These are phyloP conservation scores for Gossypium davidsonii DNA, from an alignment of 441 rosid genomes.

Conservation along the genomic window DNA sequence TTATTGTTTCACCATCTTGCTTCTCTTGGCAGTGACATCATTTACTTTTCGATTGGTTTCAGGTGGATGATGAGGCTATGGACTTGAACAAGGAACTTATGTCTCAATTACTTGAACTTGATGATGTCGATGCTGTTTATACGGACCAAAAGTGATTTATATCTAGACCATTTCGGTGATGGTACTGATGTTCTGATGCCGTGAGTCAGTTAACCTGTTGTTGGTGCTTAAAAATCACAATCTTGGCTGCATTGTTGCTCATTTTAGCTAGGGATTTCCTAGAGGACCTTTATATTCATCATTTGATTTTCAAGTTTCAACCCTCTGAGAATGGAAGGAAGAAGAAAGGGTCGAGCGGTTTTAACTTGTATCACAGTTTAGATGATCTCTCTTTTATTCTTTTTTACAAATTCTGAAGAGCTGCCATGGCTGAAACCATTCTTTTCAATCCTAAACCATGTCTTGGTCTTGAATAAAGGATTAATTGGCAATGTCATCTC, in stretches of 20 bases:
- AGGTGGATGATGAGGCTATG: constrained; percentile 88
- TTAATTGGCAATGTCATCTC: too few relatives aligned
- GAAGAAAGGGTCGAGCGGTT: not conserved
- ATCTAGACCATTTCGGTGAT: not conserved
- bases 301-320: not conserved
- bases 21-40: not conserved
- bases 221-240: not conserved
- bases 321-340: not conserved
- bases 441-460: too few relatives aligned
- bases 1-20: not conserved
- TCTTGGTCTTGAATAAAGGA: too few relatives aligned
- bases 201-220: not conserved
- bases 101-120: constrained; percentile 72
- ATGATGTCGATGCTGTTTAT: constrained; percentile 85
- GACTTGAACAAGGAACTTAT: constrained; percentile 80
- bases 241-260: not conserved
- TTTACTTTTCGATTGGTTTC: constrained; percentile 12
- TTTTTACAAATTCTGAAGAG: not conserved
- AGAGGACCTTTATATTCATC: not conserved
- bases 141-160: constrained; percentile 55
- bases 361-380: not conserved
- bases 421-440: not conserved
- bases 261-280: not conserved
- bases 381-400: not conserved
- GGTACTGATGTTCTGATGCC: constrained; percentile 1